Evolutionary conservation across 768 basidiomycete species (phyloP), one percentile per base, ranked within the genome.

Genomic region (Tulasnella calospora): DNA sequence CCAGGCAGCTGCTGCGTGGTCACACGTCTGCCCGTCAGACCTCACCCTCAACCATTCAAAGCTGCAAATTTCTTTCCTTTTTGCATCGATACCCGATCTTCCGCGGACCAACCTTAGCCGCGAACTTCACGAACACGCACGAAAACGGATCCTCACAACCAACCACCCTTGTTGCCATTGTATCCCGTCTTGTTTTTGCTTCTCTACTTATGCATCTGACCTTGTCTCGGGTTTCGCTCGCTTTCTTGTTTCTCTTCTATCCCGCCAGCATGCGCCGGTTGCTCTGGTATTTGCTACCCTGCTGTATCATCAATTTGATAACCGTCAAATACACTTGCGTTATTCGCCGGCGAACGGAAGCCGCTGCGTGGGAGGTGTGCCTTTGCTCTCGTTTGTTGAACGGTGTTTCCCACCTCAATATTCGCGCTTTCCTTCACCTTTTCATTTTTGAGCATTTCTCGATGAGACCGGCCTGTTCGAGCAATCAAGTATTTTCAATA

Each of bases 221-320:
- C n/a, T 51, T n/a, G 21, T n/a, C 51, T 44, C 44, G 44, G 44
- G 51, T 21, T n/a, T 51, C 51, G 23, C 51, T 51, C 51, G 1
- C 51, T 51, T 67, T 67, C 27, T 67, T 15, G 15, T 30, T 67
- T 67, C 61, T 35, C 30, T 0, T 67, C 30, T 7, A 7, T 67
- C 35, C n/a, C 33, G 61, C 61, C 61, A 67, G 61, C 33, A 35
- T 67, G 61, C 61, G 61, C 61, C 61, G 61, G 61, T 67, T 67
- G 61, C 61, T 67, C 61, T 67, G 61, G 61, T 67, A 67, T 67
- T 44, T 67, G 61, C 61, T 67, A n/a, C 30, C 61, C 61, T 35
- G 61, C 61, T 67, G 61, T 67, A 67, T 67, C 61, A 67, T 67
- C 61, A 67, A 13, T 67, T 67, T 10, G 19, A 19, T 67, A 17